Conservation (phyloP, 768 basidiomycete genomes). For the Boletus rubropictus region DNA sequence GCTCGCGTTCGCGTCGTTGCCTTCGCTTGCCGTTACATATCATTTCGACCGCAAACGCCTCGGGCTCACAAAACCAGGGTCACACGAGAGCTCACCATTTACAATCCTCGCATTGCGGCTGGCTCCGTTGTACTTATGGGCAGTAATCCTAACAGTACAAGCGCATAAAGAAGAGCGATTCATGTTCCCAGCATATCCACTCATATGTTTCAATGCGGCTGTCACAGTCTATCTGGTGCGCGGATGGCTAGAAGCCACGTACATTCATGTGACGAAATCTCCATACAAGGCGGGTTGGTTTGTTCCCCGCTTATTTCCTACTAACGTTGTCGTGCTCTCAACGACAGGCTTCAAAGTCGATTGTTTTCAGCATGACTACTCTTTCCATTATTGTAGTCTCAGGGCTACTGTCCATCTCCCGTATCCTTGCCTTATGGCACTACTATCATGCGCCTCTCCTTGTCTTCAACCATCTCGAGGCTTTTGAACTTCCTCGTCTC, state of each 20-base stretch:
- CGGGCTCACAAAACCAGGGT: constrained; percentile 43
- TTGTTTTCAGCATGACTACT: constrained; percentile 73
- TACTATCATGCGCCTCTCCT: constrained; percentile 91
- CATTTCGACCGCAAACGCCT: constrained; percentile 71
- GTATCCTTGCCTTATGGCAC: constrained; percentile 73
- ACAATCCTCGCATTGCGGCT: constrained; percentile 70
- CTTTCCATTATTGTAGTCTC: constrained; percentile 61
- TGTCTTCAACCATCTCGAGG: constrained; percentile 65
- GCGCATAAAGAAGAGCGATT: constrained; percentile 99
- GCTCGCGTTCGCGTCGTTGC: constrained; percentile 76
- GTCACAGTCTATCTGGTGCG: constrained; percentile 79
- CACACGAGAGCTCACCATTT: constrained; percentile 72
- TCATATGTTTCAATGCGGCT: constrained; percentile 92
- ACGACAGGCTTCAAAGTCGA: constrained; percentile 66
- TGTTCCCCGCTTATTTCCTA: constrained; percentile 1
- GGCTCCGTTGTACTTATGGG: constrained; percentile 91
- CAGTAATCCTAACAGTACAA: constrained; percentile 70
- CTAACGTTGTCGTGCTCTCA: neutral
- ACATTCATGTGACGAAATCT: constrained; percentile 71
- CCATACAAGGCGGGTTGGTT: constrained; percentile 65
- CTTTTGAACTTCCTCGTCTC: constrained; percentile 72
- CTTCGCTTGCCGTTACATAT: constrained; percentile 70
- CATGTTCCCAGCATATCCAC: constrained; percentile 89
- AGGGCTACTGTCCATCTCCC: constrained; percentile 66
- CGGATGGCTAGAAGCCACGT: constrained; percentile 79